Evolutionary conservation across 441 rosid genomes (phyloP), one percentile per base, ranked within the genome.

Genomic region (Capsella rubella): DNA sequence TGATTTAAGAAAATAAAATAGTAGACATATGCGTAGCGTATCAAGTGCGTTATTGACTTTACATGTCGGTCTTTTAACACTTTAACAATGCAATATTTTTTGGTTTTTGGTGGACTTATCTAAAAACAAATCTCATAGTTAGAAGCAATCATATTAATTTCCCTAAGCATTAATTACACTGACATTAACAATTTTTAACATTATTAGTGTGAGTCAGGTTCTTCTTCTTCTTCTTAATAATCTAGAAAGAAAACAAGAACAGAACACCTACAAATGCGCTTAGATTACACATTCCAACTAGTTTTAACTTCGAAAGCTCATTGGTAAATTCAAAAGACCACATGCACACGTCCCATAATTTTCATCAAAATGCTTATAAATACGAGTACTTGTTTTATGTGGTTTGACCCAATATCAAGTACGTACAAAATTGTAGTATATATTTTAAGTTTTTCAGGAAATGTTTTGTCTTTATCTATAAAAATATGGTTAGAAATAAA

Each of bases 401-500:
- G 42, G 51, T 56, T 73, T 64, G 50, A 35, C 42, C 42, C 64
- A 53, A 53, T 52, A 50, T 60, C 15, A 31, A 42, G 8, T 51
- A 18, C 31, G 43, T 54, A 34, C 1, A 73, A 21, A n/a, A 55
- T 25, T 55, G 55, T 63, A 69, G 65, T 39, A 21, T 21, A 21
- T 21, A 21, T 64, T 15, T 62, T 8, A 50, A 55, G 21, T 69
- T 76, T 21, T 61, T 69, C 12, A 47, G 10, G 29, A 61, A 3
- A 2, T 10, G 25, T 9, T 35, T 47, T 35, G 64, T 59, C 39
- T 0, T 57, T 54, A 16, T 25, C 1, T 4, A 42, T 40, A 29
- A 51, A 49, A 57, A 29, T 69, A 70, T 69, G 29, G 64, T 69
- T 76, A 43, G 69, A 76, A 75, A 63, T 76, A 69, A 69, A 76